Percentiles rank a stretch among this genome's conserved stretches.
phyloP scores from a whole-genome alignment of 352 stramenopile genomes.

The Peronospora belbahrii region DNA sequence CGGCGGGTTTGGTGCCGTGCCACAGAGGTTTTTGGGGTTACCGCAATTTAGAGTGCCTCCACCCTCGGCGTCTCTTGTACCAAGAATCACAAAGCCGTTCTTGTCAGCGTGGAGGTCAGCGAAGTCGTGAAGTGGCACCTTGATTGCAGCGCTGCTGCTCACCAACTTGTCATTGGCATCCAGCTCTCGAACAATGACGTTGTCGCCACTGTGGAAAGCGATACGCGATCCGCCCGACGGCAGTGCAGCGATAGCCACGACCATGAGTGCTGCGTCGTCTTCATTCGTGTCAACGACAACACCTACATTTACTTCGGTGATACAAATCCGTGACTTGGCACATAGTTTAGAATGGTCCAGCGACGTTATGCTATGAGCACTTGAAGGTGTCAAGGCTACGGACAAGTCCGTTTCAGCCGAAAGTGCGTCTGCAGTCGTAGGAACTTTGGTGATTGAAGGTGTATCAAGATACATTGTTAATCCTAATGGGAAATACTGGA shows the following conservation, averaged over 20 bases:
- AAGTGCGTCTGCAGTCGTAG: no score
- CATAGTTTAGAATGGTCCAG: conserved; percentile 31
- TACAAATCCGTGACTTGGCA: conserved; percentile 28
- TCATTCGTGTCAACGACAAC: conserved; percentile 31
- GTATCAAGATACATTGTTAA: no score
- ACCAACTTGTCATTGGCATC: conserved; percentile 44
- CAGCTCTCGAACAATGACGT: conserved; percentile 37
- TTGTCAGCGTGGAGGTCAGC: conserved; percentile 46
- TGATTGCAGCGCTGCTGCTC: conserved; percentile 22
- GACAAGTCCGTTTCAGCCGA: conserved; percentile 10
- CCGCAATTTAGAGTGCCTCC: conserved; percentile 55
- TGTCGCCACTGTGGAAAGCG: conserved; percentile 45
- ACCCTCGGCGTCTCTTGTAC: conserved; percentile 38
- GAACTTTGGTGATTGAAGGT: background rate
- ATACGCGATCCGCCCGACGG: conserved; percentile 40
- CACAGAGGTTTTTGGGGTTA: conserved; percentile 47
- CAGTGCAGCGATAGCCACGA: conserved; percentile 31
- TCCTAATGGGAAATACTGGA: no score
- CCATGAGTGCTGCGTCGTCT: conserved; percentile 41
- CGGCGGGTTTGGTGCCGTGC: conserved; percentile 26
- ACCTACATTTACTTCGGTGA: conserved; percentile 38
- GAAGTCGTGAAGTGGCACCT: conserved; percentile 44
- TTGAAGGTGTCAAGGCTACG: background rate
- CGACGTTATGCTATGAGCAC: background rate
- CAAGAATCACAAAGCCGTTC: conserved; percentile 47